Evolutionary conservation across 2,329 filamentous ascomycete species (phyloP), one percentile per base, ranked within the genome.

Genomic region (Fusarium veterinarium): DNA sequence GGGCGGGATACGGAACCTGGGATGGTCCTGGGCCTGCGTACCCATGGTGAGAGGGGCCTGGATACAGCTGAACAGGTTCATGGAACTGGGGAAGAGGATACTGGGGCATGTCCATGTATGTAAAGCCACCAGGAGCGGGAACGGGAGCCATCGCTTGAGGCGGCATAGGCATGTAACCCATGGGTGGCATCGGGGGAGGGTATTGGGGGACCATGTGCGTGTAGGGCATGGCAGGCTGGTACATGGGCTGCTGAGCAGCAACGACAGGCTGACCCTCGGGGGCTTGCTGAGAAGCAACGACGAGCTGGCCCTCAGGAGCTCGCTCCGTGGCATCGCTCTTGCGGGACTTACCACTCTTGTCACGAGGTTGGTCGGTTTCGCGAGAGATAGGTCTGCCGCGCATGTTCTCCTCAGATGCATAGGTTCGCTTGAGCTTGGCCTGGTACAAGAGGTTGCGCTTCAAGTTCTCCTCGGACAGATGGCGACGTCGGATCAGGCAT

Each of bases 381-480:
- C 37, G 49, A 13, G 60, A 69, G 5, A 46, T 14, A 17, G 67
- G 16, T 12, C 33, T 30, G 17, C 25, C 33, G 16, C 60, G 44
- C 7, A 60, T 30, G 3, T 57, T 46, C 6, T 64, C 67, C 35
- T 69, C 67, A 4, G 67, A 69, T 8, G 41, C 52, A 28, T 57
- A 42, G 3, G 41, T 19, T 14, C 64, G 52, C 19, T 49, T 69
- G 11, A 64, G 41, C 16, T 25, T 49, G 11, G 51, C 52, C 14
- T 67, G 57, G 10, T 35, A 59, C 6, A 67, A 45, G 8, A 45
- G 48, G 41, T 73, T 73, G 4, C 61, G 55, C 49, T 64, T 73
- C 6, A 73, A 9, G 25, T 73, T 73, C 35, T 73, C 61, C 13
- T 60, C 66, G 0, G 71, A 73, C 0, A 73, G 33, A 20, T 67